Evolutionary conservation across 805 yeast species (phyloP), one percentile per base, ranked within the genome.

Genomic region (Torulaspora quercuum): DNA sequence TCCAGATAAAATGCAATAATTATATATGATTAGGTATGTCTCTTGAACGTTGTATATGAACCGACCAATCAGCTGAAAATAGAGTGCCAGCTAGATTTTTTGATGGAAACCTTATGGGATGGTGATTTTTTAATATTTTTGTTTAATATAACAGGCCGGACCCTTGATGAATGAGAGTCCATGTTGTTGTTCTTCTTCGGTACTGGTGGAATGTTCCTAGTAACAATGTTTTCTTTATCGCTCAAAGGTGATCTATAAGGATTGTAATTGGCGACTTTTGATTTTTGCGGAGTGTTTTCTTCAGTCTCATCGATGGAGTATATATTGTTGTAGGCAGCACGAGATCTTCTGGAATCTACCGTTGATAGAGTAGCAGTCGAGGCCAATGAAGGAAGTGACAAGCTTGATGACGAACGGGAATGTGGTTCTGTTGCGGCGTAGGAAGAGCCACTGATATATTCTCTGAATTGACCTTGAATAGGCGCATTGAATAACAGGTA

Each of bases 371-470:
- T 65, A 8, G 69, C 60, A 33, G 65, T 56, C 13, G 75, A 68
- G 5, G 69, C 52, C 25, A 66, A 53, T 2, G 68, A 66, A 10
- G 73, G 74, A 9, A 68, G 55, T 3, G 69, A 61, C 26, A 54
- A 35, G 32, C 53, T 53, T 14, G 70, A 60, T 7, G 54, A 47
- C 6, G 61, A 51, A 11, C 61, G 48, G 2, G 67, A 51, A 25
- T 59, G 59, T 3, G 49, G 14, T 15, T 42, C 57, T 42, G 45
- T 35, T 27, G 24, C 35, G 32, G 39, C 44, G 24, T 34, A 33
- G n/a, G 37, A 21, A 15, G 32, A 41, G 39, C 33, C 46, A 7
- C 36, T 27, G 18, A 39, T 37, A 12, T 46, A 41, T 11, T 40
- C 39, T 37, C 37, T 43, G 18, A 41, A 29, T 22, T 47, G 47